Evolutionary conservation across 441 rosid species (phyloP), one percentile per base, ranked within the genome.

Genomic region (Pelargonium exstipulatum): DNA sequence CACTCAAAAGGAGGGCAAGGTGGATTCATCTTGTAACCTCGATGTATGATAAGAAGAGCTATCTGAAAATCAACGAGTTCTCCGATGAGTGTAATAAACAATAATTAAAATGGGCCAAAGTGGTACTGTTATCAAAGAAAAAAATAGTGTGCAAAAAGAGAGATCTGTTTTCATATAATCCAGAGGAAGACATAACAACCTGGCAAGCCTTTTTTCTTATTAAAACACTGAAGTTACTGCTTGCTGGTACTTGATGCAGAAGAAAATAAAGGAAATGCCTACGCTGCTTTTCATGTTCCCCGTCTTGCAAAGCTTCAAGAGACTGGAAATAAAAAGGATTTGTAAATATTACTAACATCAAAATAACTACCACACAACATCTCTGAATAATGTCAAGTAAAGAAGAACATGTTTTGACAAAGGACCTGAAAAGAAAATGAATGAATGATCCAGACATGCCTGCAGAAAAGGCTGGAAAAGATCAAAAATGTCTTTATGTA

Each of bases 1-100:
- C 99, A 95, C 71, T 95, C 99, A 90, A 85, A 93, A 70, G 98
- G 95, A 57, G 99, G 97, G 76, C 89, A 89, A 40, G 98, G 96
- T 32, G 97, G 99, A 80, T 87, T 88, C 98, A 95, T 95, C 84
- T 76, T 86, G 85, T 95, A 95, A 69, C 99, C 99, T 81, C 96
- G 88, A 72, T 83, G 91, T 72, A 95, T 76, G 63, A 92, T 89
- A 77, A 95, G 92, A 82, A 92, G 80, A 62, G 96, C 91, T 83
- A 91, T 86, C 99, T 95, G 97, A 79, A 86, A 80, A 81, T 32
- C 42, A 37, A 37, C 0, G 9, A 37, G 42, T 37, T 37, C 8
- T 37, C 8, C 9, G 42, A 7, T 5, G 42, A 37, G 80, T 65
- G 73, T 61, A 81, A 76, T 79, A 78, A 78, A 75, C 53, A 70